These are phyloP conservation scores for Parsonsia alboflavescens DNA, from an alignment of 257 asterid genomes.

Conservation along the genomic window DNA sequence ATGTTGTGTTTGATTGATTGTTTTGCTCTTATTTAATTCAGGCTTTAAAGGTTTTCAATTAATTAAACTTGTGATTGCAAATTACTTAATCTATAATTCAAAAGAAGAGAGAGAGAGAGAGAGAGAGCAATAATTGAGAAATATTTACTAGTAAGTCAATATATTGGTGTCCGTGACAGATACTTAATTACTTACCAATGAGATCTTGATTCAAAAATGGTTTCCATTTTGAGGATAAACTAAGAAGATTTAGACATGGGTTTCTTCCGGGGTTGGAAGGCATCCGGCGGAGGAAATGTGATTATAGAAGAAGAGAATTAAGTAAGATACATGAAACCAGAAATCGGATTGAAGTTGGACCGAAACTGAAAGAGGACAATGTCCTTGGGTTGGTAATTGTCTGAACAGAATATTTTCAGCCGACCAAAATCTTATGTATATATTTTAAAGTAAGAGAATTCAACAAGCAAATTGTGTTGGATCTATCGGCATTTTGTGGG, in stretches of 20 bases:
- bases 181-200: too few relatives aligned
- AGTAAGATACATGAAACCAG: conserved; percentile 12
- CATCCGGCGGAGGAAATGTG: conserved; percentile 3
- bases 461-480: too few relatives aligned
- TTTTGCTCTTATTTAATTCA: not conserved
- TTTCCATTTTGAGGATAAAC: not conserved
- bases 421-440: too few relatives aligned
- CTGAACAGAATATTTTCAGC: not conserved
- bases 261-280: not conserved
- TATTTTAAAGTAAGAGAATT: too few relatives aligned
- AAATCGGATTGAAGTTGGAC: not conserved
- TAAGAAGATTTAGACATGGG: too few relatives aligned
- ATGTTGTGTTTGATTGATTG: not conserved
- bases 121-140: not conserved
- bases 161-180: not conserved
- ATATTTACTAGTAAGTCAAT: not conserved
- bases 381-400: not conserved
- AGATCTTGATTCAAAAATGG: too few relatives aligned
- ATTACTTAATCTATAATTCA: not conserved
- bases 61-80: not conserved
- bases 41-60: not conserved
- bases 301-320: too few relatives aligned
- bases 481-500: not conserved
- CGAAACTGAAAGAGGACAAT: not conserved
- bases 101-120: not conserved